phyloP scores from a whole-genome alignment of 2,329 filamentous ascomycete species.

The Dendryphion nanum region DNA sequence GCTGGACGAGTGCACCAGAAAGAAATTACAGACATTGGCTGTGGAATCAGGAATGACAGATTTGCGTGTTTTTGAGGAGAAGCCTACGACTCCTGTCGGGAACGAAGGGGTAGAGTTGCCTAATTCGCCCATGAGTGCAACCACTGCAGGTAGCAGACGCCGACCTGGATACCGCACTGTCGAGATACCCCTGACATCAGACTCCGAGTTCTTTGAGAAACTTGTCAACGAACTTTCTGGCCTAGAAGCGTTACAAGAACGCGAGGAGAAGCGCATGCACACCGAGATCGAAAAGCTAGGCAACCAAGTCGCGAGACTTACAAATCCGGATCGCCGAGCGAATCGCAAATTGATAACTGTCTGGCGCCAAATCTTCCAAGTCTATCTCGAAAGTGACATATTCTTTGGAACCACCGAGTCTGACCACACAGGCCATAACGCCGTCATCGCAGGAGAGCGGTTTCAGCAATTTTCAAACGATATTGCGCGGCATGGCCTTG shows the following conservation, averaged over 20 bases:
- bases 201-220: constrained; percentile 75
- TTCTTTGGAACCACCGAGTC: constrained; percentile 78
- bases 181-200: constrained; percentile 75
- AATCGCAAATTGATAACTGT: constrained; percentile 64
- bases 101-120: background rate
- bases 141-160: constrained; percentile 4
- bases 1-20: constrained; percentile 63
- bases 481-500: constrained; percentile 59
- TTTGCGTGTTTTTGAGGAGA: constrained; percentile 30
- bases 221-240: constrained; percentile 69
- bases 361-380: constrained; percentile 79
- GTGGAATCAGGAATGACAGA: constrained; percentile 45
- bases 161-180: constrained; percentile 47
- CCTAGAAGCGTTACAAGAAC: constrained; percentile 65
- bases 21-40: constrained; percentile 62
- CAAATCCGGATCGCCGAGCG: constrained; percentile 63
- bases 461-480: constrained; percentile 71
- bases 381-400: constrained; percentile 75
- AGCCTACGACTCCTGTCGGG: constrained; percentile 1
- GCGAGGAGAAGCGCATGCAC: constrained; percentile 64
- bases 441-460: constrained; percentile 63
- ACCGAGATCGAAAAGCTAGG: constrained; percentile 64
- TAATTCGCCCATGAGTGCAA: background rate
- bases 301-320: constrained; percentile 61
- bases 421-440: constrained; percentile 67